Evolutionary conservation across 352 stramenopile species (phyloP).

Genomic region (Phytophthora constricta): DNA sequence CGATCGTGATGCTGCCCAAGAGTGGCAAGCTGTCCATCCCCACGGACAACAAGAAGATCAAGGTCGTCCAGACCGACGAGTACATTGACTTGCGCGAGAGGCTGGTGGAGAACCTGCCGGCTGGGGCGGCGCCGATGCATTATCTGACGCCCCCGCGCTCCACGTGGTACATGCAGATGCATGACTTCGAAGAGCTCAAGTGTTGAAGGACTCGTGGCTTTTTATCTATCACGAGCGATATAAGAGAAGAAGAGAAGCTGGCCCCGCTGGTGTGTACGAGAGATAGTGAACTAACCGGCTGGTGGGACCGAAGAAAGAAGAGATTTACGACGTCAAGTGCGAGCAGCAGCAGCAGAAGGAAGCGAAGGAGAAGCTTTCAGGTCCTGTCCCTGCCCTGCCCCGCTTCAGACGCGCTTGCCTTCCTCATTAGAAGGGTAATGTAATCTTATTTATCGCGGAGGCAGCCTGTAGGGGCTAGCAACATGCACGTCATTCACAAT

Average conservation of each 20-base stretch:
- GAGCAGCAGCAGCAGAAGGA: constrained; percentile 14
- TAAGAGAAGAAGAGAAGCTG: too few species aligned
- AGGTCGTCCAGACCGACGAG: constrained; percentile 71
- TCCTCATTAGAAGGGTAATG: constrained; percentile 38
- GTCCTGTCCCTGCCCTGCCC: not conserved
- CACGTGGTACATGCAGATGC: constrained; percentile 88
- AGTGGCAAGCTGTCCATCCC: constrained; percentile 67
- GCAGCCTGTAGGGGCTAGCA: not conserved
- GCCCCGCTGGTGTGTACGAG: constrained; percentile 9
- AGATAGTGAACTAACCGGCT: constrained; percentile 9
- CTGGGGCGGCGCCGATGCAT: constrained; percentile 30
- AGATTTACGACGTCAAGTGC: constrained; percentile 11
- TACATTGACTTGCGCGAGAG: constrained; percentile 69
- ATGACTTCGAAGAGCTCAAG: constrained; percentile 69
- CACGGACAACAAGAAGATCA: constrained; percentile 81
- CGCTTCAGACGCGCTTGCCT: constrained; percentile 14
- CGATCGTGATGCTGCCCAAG: constrained; percentile 77
- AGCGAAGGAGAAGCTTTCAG: constrained; percentile 30
- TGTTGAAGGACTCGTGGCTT: constrained; percentile 46
- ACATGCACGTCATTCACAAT: constrained; percentile 9
- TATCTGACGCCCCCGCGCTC: constrained; percentile 79
- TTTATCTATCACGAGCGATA: not conserved
- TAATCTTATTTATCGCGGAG: constrained; percentile 48
- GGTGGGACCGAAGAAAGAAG: constrained; percentile 12
- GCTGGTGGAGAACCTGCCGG: constrained; percentile 54